Evolutionary conservation across 352 stramenopile genomes (phyloP).

Genomic region (Phytophthora citricola): DNA sequence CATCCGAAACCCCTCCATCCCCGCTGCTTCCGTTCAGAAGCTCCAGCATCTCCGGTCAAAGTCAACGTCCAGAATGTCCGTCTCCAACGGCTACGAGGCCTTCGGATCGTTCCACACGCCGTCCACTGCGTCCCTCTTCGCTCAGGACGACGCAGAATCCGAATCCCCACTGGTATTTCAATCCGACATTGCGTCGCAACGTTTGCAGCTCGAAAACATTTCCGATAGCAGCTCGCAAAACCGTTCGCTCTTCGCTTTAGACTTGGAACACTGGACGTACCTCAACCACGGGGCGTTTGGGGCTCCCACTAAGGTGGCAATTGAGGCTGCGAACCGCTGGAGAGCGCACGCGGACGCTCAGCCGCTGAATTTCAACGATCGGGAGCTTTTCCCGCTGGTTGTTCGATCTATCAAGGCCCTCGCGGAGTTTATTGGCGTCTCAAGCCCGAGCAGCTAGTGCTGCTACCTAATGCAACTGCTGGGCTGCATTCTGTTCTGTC

Average conservation of each 20-base stretch:
- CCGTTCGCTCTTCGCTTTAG: conserved; percentile 58
- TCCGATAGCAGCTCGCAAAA: conserved; percentile 34
- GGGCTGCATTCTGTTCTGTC: conserved; percentile 89
- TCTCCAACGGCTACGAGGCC: conserved; percentile 57
- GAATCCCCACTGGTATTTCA: conserved; percentile 13
- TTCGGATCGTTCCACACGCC: conserved; percentile 85
- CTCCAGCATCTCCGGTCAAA: conserved; percentile 13
- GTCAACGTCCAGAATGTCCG: conserved; percentile 9
- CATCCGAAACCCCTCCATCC: background rate
- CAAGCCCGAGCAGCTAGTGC: conserved; percentile 63
- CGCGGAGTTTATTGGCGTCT: conserved; percentile 67
- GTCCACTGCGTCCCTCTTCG: conserved; percentile 64
- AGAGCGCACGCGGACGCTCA: conserved; percentile 83
- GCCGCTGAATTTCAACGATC: conserved; percentile 93
- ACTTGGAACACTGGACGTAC: conserved; percentile 86
- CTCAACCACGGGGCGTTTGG: conserved; percentile 96
- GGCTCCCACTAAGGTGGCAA: conserved; percentile 70
- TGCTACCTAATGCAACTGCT: conserved; percentile 91
- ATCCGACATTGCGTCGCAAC: conserved; percentile 20
- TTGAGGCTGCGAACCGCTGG: conserved; percentile 79
- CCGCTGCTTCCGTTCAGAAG: conserved; percentile 4
- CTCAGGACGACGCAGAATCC: conserved; percentile 17
- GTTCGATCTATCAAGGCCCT: conserved; percentile 82
- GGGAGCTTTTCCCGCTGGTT: conserved; percentile 91
- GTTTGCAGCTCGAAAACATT: conserved; percentile 25